Evolutionary conservation across 805 yeast genomes (phyloP).

Genomic region (Metschnikowia henanensis): DNA sequence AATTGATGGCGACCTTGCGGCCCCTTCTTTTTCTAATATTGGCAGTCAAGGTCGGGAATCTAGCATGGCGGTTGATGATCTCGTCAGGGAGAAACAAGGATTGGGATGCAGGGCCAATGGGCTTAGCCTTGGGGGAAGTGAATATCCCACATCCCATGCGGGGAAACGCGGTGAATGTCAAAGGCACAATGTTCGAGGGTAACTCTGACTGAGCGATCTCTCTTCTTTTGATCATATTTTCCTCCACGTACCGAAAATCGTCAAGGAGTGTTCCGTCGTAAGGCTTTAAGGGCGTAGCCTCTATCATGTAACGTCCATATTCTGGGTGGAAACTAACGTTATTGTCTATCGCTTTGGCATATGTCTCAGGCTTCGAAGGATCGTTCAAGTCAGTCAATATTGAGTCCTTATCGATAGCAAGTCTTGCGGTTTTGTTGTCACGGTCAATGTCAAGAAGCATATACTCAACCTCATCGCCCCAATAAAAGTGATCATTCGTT

Average conservation of each 20-base stretch:
- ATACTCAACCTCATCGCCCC: constrained; percentile 99
- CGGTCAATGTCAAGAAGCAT: constrained; percentile 73
- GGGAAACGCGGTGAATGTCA: constrained; percentile 85
- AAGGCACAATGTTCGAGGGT: constrained; percentile 48
- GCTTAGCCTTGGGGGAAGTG: constrained; percentile 60
- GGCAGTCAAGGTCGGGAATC: constrained; percentile 97
- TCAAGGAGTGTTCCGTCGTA: constrained; percentile 61
- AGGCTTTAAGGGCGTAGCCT: constrained; percentile 91
- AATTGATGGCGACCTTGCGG: constrained; percentile 84
- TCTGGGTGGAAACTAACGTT: constrained; percentile 90
- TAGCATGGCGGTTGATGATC: constrained; percentile 87
- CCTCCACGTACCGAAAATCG: constrained; percentile 70
- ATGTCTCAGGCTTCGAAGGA: constrained; percentile 38
- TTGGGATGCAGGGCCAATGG: constrained; percentile 73
- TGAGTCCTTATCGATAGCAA: constrained; percentile 77
- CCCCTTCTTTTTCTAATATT: constrained; percentile 91
- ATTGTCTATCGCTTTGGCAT: constrained; percentile 40
- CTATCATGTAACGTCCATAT: constrained; percentile 95
- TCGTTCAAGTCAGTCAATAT: constrained; percentile 67
- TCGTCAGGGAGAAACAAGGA: constrained; percentile 93
- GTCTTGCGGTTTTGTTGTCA: constrained; percentile 47
- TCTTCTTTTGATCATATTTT: constrained; percentile 76
- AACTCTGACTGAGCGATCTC: constrained; percentile 56
- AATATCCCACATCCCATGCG: constrained; percentile 75
- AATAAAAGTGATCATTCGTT: constrained; percentile 60